phyloP scores from a whole-genome alignment of 805 yeast species.

The Metahyphopichia silvanorum region DNA sequence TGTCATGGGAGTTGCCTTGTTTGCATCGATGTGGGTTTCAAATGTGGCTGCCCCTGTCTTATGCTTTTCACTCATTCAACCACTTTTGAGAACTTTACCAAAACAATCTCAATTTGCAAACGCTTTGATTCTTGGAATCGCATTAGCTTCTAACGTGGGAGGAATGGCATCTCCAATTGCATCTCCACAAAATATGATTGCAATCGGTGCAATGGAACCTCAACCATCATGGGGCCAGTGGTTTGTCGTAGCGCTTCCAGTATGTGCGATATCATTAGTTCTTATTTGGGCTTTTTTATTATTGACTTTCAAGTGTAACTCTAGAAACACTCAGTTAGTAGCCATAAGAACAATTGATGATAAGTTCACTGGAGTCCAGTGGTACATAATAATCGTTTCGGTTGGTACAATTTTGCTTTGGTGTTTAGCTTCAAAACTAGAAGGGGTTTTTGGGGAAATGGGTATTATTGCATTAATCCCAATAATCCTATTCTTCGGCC shows the following conservation, averaged over 20 bases:
- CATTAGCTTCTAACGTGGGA: slow-evolving; percentile 88
- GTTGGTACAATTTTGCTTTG: slow-evolving; percentile 45
- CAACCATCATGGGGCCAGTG: slow-evolving; percentile 87
- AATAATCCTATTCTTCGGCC: slow-evolving; percentile 46
- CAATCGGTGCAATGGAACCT: slow-evolving; percentile 83
- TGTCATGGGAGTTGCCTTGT: slow-evolving; percentile 81
- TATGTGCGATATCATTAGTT: slow-evolving; percentile 58
- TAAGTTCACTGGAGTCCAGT: slow-evolving; percentile 42
- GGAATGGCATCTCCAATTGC: slow-evolving; percentile 98
- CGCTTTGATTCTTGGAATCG: slow-evolving; percentile 86
- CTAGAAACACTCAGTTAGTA: slow-evolving; percentile 47
- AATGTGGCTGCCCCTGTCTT: slow-evolving; percentile 97
- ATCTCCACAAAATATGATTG: slow-evolving; percentile 93
- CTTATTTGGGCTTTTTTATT: slow-evolving; percentile 72
- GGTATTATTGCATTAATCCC: slow-evolving; percentile 50
- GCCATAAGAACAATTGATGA: slow-evolving; percentile 46
- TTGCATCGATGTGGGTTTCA: slow-evolving; percentile 92
- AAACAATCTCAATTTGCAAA: slow-evolving; percentile 74
- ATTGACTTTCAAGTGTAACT: slow-evolving; percentile 53
- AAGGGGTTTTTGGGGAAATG: slow-evolving; percentile 43
- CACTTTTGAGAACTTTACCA: slow-evolving; percentile 79
- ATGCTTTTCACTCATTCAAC: slow-evolving; percentile 88
- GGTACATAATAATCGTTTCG: slow-evolving; percentile 40
- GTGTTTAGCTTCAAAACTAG: slow-evolving; percentile 45
- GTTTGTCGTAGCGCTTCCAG: slow-evolving; percentile 87